phyloP scores from a whole-genome alignment of 345 rosid species.

The Moringa oleifera region DNA sequence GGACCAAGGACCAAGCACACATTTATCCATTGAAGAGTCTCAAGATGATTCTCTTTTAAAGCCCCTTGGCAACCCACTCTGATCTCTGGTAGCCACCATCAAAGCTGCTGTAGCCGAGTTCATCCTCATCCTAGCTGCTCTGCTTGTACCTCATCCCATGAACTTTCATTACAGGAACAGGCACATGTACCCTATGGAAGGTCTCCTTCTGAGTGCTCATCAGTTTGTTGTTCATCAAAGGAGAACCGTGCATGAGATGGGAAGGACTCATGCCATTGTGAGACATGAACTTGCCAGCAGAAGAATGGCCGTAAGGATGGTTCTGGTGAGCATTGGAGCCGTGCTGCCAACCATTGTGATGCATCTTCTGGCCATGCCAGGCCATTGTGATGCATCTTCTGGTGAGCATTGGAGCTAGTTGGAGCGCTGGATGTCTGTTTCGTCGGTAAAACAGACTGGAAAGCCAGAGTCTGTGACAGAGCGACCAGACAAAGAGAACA shows the following conservation, averaged over 20 bases:
- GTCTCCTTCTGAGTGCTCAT: background rate
- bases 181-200: background rate
- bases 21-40: too few relatives aligned
- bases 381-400: background rate
- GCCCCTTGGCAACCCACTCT: constrained; percentile 3
- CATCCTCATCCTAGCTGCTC: constrained; percentile 1
- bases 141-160: background rate
- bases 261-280: too few relatives aligned
- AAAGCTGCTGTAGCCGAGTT: background rate
- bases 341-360: constrained; percentile 1
- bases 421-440: constrained; percentile 90
- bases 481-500: too few relatives aligned
- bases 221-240: constrained; percentile 31
- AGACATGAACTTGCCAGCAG: too few relatives aligned
- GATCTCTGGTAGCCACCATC: background rate
- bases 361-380: background rate
- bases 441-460: constrained; percentile 45
- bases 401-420: constrained; percentile 93
- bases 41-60: background rate
- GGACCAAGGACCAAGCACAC: too few relatives aligned
- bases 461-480: too few relatives aligned
- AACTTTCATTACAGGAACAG: background rate
- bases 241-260: too few relatives aligned
- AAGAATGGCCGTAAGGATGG: too few relatives aligned
- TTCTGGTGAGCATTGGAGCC: too few relatives aligned